These are phyloP conservation scores for Arxiozyma heterogenica DNA, from an alignment of 1,139 yeast species.

Conservation along the genomic window DNA sequence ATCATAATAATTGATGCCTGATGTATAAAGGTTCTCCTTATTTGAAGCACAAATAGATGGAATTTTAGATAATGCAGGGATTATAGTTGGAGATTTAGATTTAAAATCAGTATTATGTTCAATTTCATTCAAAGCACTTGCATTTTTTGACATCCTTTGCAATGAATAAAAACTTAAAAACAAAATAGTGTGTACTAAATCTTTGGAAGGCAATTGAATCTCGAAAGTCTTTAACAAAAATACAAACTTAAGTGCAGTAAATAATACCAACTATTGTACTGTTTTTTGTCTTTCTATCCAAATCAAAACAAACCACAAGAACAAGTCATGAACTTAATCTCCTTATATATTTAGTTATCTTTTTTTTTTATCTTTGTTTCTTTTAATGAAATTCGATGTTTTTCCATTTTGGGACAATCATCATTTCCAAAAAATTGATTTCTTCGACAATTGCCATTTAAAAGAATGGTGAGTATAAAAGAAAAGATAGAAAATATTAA, in stretches of 20 bases:
- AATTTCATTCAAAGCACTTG: constrained; percentile 21
- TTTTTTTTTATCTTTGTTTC: constrained; percentile 8
- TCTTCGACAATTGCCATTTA: too few species aligned
- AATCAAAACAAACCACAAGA: background rate
- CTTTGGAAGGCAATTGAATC: background rate
- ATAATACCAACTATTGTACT: too few species aligned
- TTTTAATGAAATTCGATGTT: background rate
- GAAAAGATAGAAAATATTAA: too few species aligned
- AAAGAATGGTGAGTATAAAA: too few species aligned
- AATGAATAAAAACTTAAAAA: too few species aligned
- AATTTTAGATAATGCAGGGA: background rate
- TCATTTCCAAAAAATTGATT: background rate
- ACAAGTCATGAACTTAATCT: background rate
- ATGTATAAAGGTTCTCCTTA: background rate
- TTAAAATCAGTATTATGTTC: constrained; percentile 3
- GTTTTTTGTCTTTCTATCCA: too few species aligned
- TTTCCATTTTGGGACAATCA: background rate
- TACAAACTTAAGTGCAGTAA: too few species aligned
- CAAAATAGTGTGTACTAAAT: background rate
- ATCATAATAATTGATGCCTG: background rate
- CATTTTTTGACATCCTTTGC: constrained; percentile 12
- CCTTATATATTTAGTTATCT: background rate
- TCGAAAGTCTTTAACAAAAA: too few species aligned
- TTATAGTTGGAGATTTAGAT: background rate
- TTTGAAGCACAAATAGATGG: background rate